Percentiles rank a stretch among this genome's conserved stretches.
phyloP scores from a whole-genome alignment of 225 moss, liverwort and hornwort species.

The Takakia lepidozioides region DNA sequence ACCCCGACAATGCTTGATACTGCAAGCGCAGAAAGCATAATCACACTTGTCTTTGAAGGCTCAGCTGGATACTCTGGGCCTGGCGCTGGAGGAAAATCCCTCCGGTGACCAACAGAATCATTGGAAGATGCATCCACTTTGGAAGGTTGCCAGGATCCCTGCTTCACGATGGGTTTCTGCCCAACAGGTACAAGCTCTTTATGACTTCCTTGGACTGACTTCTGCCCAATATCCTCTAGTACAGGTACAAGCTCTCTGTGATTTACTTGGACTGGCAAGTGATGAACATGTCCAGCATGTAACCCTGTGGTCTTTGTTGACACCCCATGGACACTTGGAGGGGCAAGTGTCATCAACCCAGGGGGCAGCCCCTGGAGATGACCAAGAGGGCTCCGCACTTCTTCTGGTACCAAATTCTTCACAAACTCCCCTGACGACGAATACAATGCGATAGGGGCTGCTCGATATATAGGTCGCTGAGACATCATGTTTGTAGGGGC shows the following conservation, averaged over 20 bases:
- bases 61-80: conserved; percentile 9
- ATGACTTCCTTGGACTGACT: too few relatives aligned
- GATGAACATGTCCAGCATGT: too few relatives aligned
- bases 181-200: too few relatives aligned
- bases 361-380: too few relatives aligned
- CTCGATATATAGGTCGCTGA: conserved; percentile 7
- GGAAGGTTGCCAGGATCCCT: conserved; percentile 4
- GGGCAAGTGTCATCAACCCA: too few relatives aligned
- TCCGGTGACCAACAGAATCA: conserved; percentile 14
- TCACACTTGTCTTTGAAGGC: too few relatives aligned
- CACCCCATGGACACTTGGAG: conserved; percentile 6
- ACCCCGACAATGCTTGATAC: too few relatives aligned
- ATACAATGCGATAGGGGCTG: conserved; percentile 37
- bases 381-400: too few relatives aligned
- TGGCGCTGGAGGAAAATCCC: conserved; percentile 7
- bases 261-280: conserved; percentile 3
- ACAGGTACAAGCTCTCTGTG: conserved; percentile 28
- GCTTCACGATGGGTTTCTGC: too few relatives aligned
- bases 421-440: conserved; percentile 27
- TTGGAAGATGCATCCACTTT: conserved; percentile 15
- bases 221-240: conserved; percentile 18
- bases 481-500: conserved; percentile 6
- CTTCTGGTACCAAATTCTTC: too few relatives aligned
- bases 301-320: too few relatives aligned
- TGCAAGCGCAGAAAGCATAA: too few relatives aligned